Base-by-base conservation (phyloP, 2,329 filamentous ascomycete genomes). In the Clonostachys chloroleuca region DNA sequence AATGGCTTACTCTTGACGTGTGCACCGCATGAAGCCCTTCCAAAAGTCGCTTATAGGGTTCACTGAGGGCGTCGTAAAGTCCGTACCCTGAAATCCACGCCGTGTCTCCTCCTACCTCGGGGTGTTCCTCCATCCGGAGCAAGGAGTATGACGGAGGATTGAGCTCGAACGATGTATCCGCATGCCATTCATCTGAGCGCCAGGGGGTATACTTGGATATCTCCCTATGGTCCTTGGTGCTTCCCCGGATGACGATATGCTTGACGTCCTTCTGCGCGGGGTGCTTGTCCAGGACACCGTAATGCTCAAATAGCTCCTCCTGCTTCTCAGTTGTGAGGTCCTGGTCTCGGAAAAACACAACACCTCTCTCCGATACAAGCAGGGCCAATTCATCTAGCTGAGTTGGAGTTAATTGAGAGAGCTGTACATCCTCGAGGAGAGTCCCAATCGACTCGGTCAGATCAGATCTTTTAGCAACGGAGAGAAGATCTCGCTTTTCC, bases 341-440 rank as follows among this genome's bases (percentile, higher is more conserved):
- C 60, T 92, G 88, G 57, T 84, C 76, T 18, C 86, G 81, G 75
- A 92, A 92, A 34, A 84, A 82, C 13, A 89, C 86, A 6, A 92
- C 86, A 59, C 89, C 90, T 58, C 86, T 81, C 66, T 89, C 78
- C 12, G 87, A 83, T 12, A 91, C 84, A 51, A 86, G 83, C 17
- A 85, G 78, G 2, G 88, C 87, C 5, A 92, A 74, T 62, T 92
- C 75, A 51, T 79, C 74, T 4, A 77, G 65, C 24, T 77, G 74
- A 12, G 65, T 54, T 4, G 63, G 60, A 3, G 55, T 68, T 8
- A 79, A 57, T 17, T 69, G 67, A 0, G 70, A 74, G 3, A 77
- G 61, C 48, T 78, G 73, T 4, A 73, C 57, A 36, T 59, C 57
- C 42, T 66, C 59, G 5, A 70, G 51, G 1, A 67, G 56, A 0